phyloP scores from a whole-genome alignment of 169 alveolate species.

The Eimeria sp. region DNA sequence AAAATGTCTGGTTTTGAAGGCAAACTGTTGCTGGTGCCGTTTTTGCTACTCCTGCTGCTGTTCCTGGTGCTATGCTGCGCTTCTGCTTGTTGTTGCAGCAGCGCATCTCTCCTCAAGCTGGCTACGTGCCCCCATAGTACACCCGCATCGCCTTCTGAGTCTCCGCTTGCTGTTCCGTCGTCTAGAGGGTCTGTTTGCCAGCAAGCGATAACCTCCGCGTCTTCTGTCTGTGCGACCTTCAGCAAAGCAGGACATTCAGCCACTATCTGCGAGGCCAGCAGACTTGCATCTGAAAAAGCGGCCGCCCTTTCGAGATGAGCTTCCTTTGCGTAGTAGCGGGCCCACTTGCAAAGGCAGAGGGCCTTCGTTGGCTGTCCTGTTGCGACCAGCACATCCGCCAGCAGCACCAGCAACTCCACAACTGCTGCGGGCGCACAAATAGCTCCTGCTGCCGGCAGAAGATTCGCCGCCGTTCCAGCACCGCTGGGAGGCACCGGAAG shows the following conservation, averaged over 20 bases:
- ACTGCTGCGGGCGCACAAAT: conserved; percentile 22
- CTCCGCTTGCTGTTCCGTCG: not conserved
- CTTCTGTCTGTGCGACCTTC: conserved; percentile 8
- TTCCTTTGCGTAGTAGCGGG: conserved; percentile 49
- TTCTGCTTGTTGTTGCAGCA: conserved; percentile 3
- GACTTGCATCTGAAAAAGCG: conserved; percentile 29
- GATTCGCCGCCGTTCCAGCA: not conserved
- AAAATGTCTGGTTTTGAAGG: not conserved
- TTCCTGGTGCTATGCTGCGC: not conserved
- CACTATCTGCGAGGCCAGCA: conserved; percentile 3
- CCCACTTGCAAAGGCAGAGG: conserved; percentile 43
- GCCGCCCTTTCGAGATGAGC: not conserved
- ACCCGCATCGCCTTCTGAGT: not conserved
- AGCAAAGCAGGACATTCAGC: conserved; percentile 50
- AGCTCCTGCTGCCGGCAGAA: not conserved
- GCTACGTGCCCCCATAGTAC: conserved; percentile 21
- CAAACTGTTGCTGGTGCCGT: not conserved
- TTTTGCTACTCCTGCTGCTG: not conserved
- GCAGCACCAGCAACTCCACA: conserved; percentile 23
- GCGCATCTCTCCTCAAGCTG: not conserved
- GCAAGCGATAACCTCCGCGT: not conserved
- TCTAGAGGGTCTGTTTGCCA: not conserved
- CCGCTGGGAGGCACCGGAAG: conserved; percentile 44
- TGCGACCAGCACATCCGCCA: conserved; percentile 18
- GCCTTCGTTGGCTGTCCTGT: conserved; percentile 48